Conservation (phyloP, 1,284 basidiomycete species). For the Sanghuangporus sanghuang region DNA sequence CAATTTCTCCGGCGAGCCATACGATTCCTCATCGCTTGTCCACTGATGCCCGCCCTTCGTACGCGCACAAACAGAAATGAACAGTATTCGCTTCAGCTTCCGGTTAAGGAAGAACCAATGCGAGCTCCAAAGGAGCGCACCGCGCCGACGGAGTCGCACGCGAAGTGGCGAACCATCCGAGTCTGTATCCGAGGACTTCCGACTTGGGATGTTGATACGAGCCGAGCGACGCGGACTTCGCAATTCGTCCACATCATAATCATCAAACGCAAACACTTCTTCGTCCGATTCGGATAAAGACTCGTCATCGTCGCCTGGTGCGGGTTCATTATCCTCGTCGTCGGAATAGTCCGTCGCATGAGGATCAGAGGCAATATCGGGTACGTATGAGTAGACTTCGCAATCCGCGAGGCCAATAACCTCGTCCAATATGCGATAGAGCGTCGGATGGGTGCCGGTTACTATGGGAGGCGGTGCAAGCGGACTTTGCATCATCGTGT, state of each 20-base stretch:
- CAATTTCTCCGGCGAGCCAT: constrained; percentile 29
- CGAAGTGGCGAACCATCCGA: constrained; percentile 27
- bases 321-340: constrained; percentile 61
- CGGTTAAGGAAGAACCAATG: constrained; percentile 98
- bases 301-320: constrained; percentile 52
- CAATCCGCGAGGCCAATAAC: constrained; percentile 89
- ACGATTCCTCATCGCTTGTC: constrained; percentile 44
- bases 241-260: constrained; percentile 68
- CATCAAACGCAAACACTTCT: constrained; percentile 69
- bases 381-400: constrained; percentile 93
- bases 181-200: constrained; percentile 20
- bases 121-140: constrained; percentile 93
- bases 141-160: constrained; percentile 36
- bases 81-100: constrained; percentile 89
- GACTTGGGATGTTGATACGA: constrained; percentile 7
- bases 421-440: constrained; percentile 86
- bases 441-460: constrained; percentile 65
- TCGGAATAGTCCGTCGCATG: constrained; percentile 82
- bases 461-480: constrained; percentile 52
- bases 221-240: constrained; percentile 33
- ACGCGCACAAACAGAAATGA: constrained; percentile 91
- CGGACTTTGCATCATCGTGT: constrained; percentile 54
- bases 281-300: constrained; percentile 56
- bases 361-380: constrained; percentile 93
- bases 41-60: constrained; percentile 54